Evolutionary conservation across 2,329 filamentous ascomycete species (phyloP).

Genomic region (Pleurostoma richardsiae): DNA sequence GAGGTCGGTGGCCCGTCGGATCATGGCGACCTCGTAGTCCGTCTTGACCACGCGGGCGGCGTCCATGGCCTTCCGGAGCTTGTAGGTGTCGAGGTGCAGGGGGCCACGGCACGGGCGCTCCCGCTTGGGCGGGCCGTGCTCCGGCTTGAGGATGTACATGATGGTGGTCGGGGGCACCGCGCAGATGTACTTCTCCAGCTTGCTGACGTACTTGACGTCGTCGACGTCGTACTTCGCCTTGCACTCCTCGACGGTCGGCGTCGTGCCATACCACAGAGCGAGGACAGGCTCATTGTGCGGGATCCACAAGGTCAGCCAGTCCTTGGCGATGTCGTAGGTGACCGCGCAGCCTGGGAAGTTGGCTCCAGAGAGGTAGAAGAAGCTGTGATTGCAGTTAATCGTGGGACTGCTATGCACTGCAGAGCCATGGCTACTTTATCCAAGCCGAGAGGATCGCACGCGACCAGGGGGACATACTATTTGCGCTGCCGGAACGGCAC

Average conservation of each 20-base stretch:
- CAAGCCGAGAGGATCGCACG: not conserved
- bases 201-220: slow-evolving; percentile 54
- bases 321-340: slow-evolving; percentile 52
- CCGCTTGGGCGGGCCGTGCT: slow-evolving; percentile 17
- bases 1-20: slow-evolving; percentile 76
- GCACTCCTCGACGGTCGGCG: slow-evolving; percentile 57
- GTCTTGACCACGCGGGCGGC: slow-evolving; percentile 77
- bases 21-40: slow-evolving; percentile 76
- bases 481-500: slow-evolving; percentile 51
- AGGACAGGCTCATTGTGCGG: slow-evolving; percentile 59
- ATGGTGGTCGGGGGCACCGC: slow-evolving; percentile 34
- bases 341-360: slow-evolving; percentile 49
- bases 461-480: slow-evolving; percentile 37
- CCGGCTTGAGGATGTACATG: slow-evolving; percentile 37
- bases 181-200: slow-evolving; percentile 44
- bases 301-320: slow-evolving; percentile 68
- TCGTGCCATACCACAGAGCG: slow-evolving; percentile 60
- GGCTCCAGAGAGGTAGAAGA: slow-evolving; percentile 53
- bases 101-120: slow-evolving; percentile 24
- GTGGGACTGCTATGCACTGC: not conserved
- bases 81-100: slow-evolving; percentile 39
- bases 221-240: slow-evolving; percentile 63
- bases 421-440: not conserved
- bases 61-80: slow-evolving; percentile 69
- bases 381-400: slow-evolving; percentile 29